Evolutionary conservation across 768 basidiomycete species (phyloP).

Genomic region (Gyrodon lividus): DNA sequence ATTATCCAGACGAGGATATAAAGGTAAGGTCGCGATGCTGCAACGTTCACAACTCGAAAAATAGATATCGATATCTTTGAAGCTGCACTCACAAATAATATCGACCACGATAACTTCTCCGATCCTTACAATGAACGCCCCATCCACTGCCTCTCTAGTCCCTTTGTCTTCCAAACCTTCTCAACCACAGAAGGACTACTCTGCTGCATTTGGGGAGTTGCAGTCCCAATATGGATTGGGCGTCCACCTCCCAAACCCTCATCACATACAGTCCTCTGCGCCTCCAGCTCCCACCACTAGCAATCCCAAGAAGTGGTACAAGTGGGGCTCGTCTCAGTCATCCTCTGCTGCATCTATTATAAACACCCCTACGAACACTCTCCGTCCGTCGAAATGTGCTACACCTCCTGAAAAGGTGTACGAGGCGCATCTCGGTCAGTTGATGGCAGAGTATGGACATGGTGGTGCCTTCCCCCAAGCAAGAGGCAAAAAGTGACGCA

Average conservation of each 20-base stretch:
- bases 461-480: background rate
- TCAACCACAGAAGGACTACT: slow-evolving; percentile 22
- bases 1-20: too few relatives aligned
- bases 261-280: background rate
- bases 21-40: too few relatives aligned
- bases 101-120: background rate
- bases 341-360: slow-evolving; percentile 19
- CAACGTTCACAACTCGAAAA: too few relatives aligned
- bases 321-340: slow-evolving; percentile 9
- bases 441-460: slow-evolving; percentile 2
- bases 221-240: slow-evolving; percentile 23
- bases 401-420: background rate
- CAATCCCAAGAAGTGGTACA: slow-evolving; percentile 19
- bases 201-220: slow-evolving; percentile 21
- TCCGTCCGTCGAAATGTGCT: background rate
- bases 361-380: background rate
- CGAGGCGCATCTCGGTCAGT: background rate
- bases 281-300: background rate
- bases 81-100: background rate
- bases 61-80: background rate
- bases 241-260: background rate
- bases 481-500: background rate
- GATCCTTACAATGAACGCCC: background rate
- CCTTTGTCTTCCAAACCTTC: background rate
- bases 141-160: background rate